Base-by-base conservation (phyloP, 164 flowering plant species). In the Tinospora cordifolia region DNA sequence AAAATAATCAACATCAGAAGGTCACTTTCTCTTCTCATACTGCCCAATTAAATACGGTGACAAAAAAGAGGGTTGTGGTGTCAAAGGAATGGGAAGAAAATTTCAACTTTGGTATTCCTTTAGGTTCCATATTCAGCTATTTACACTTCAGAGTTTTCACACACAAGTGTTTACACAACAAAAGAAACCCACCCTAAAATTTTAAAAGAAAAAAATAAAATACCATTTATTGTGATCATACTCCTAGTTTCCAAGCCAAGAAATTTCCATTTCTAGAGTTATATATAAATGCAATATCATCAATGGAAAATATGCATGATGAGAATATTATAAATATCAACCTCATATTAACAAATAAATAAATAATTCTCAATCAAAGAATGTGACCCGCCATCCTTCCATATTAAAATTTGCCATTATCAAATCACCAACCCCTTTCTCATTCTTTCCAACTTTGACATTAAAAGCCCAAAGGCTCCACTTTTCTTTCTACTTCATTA, bases 121-220 rank as follows among this genome's bases (percentile, higher is more conserved):
- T 54, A 24, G 60, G 21, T n/a, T 21, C 60, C 9, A 54, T 54
- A 54, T 54, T 54, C 60, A 54, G 60, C n/a, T 21, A 54, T 54
- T 54, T 25, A 54, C 60, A 54, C 24, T 54, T 51, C 6, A 21
- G 60, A 24, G 10, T 8, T 6, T 51, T 17, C 21, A 51, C 3
- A 51, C 59, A 41, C 46, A 51, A 51, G 59, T 51, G 59, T 51
- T 51, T 51, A 51, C 59, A 51, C 60, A 54, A 54, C 60, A 19
- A 54, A 54, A 24, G 60, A 54, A 54, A 54, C 60, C 36, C 36
- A 2, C 4, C 36, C 36, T 1, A 30, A 30, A 30, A 30, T n/a
- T n/a, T n/a, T n/a, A 30, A 30, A 1, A 30, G 4, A 30, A 30
- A 30, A 30, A 30, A 30, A 30, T 30, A 30, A 30, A 30, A 30